Percentiles rank a stretch among this genome's conserved stretches.
Evolutionary conservation across 306 rosid species (phyloP).

Genomic region (Cucumis hystrix): DNA sequence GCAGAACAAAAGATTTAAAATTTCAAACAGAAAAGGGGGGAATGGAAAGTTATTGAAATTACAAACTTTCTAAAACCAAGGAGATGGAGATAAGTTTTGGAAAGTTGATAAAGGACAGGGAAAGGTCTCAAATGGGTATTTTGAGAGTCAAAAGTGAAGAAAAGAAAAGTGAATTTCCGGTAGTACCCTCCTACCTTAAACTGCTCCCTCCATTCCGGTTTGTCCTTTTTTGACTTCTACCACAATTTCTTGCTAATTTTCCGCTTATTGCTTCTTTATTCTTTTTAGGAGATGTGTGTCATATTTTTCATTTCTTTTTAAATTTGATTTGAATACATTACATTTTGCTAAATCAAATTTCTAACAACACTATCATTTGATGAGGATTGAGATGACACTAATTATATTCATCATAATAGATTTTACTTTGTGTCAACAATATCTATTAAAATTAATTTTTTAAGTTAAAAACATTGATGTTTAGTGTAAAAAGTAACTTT

Average conservation of each 20-base stretch:
- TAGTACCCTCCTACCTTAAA: background rate
- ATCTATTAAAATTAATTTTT: no score
- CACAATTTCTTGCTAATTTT: background rate
- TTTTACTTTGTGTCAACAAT: no score
- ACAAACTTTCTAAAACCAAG: no score
- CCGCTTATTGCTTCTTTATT: background rate
- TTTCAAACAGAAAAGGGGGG: no score
- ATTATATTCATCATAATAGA: background rate
- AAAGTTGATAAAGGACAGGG: background rate
- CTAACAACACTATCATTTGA: background rate
- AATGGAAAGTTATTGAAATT: no score
- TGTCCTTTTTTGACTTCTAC: background rate
- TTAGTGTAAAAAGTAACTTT: no score
- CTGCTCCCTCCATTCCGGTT: background rate
- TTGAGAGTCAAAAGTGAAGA: background rate
- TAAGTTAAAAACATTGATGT: no score
- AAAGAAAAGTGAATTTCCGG: background rate
- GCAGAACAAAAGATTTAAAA: no score
- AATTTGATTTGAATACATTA: background rate
- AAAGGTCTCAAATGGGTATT: background rate
- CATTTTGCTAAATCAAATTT: background rate
- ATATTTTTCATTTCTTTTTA: background rate
- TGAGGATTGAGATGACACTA: background rate
- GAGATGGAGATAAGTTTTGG: background rate
- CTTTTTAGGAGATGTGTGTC: background rate